These are phyloP conservation scores for Talaromyces sp. DNA, from an alignment of 2,329 filamentous ascomycete species.

Conservation along the genomic window DNA sequence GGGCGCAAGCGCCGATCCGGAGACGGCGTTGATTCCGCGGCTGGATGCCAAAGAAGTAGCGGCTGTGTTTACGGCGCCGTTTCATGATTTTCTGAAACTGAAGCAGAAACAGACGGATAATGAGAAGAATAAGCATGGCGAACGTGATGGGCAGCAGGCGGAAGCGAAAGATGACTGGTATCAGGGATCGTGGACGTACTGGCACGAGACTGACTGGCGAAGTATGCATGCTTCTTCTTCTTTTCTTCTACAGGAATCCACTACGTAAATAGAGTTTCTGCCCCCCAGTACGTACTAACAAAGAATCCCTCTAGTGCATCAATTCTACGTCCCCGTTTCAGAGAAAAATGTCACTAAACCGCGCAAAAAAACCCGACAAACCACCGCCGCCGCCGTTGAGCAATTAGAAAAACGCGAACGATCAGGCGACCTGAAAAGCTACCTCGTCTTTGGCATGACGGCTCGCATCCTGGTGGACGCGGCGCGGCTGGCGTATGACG, in stretches of 20 bases:
- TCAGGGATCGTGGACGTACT: constrained; percentile 72
- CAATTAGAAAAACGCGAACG: constrained; percentile 45
- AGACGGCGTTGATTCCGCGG: constrained; percentile 68
- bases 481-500: constrained; percentile 74
- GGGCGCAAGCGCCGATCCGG: constrained; percentile 48
- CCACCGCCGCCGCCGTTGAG: constrained; percentile 22
- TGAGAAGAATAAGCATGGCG: constrained; percentile 40
- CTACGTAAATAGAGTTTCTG: background rate
- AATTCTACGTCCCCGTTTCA: constrained; percentile 80
- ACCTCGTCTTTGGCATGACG: constrained; percentile 93
- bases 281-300: background rate
- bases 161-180: constrained; percentile 72
- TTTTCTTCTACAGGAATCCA: background rate
- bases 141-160: too few relatives aligned
- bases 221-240: constrained; percentile 31
- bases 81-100: constrained; percentile 70
- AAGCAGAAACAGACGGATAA: constrained; percentile 53
- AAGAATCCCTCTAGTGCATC: constrained; percentile 59
- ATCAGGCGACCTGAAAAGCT: constrained; percentile 49
- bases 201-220: constrained; percentile 71
- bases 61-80: constrained; percentile 85
- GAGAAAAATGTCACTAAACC: constrained; percentile 65
- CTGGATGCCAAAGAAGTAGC: constrained; percentile 88
- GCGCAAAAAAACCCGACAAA: constrained; percentile 38
- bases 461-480: constrained; percentile 84